Evolutionary conservation across 768 basidiomycete genomes (phyloP).

Genomic region (Aureoboletus auriporus): DNA sequence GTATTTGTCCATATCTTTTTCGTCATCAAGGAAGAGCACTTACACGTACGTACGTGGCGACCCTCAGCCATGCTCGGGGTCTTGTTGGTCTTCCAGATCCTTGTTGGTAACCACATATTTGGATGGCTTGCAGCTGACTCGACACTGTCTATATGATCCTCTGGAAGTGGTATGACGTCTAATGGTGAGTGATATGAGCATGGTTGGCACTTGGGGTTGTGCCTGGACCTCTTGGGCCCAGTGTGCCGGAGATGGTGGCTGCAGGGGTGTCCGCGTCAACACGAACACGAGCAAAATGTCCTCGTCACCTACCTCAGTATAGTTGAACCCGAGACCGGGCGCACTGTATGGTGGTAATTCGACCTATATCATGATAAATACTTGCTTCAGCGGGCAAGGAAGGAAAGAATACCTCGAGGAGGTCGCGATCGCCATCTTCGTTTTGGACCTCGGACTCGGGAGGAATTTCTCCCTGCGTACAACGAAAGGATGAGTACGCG

Average conservation of each 20-base stretch:
- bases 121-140: too few relatives aligned
- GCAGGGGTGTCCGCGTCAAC: neutral
- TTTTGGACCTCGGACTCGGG: neutral
- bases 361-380: neutral
- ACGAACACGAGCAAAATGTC: neutral
- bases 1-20: neutral
- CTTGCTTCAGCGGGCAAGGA: neutral
- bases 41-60: neutral
- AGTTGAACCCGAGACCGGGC: neutral
- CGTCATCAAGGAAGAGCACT: neutral
- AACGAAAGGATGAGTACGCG: too few relatives aligned
- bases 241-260: neutral
- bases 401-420: neutral
- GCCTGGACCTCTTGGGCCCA: neutral
- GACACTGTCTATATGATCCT: neutral
- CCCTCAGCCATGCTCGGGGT: neutral
- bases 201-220: neutral
- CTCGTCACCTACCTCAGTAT: neutral
- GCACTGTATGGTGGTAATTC: neutral
- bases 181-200: neutral
- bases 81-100: neutral
- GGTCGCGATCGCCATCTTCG: neutral
- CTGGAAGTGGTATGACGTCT: neutral
- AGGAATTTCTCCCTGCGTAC: neutral
- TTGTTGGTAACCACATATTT: neutral